Percentiles rank a stretch among this genome's conserved stretches.
Evolutionary conservation across 129 eudicot genomes (phyloP).

Genomic region (Tagetes erecta): DNA sequence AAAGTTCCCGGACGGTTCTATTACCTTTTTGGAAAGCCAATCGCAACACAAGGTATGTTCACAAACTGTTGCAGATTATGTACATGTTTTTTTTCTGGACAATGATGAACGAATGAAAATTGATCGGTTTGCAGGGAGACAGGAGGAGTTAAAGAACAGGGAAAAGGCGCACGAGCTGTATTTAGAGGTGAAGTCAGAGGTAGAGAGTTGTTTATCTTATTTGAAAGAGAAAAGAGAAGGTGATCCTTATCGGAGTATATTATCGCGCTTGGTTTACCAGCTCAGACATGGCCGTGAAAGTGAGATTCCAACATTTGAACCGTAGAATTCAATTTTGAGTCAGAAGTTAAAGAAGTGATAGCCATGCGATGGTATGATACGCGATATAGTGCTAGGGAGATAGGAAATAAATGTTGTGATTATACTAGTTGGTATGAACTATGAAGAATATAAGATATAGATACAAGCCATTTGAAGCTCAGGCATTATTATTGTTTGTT

Average conservation of each 20-base stretch:
- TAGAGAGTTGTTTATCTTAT: constrained; percentile 65
- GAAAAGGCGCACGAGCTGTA: constrained; percentile 68
- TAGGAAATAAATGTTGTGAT: constrained; percentile 13
- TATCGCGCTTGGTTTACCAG: constrained; percentile 56
- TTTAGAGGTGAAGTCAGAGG: constrained; percentile 67
- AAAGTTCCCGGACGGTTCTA: constrained; percentile 91
- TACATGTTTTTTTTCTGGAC: not conserved
- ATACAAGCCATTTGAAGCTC: not conserved
- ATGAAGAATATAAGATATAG: constrained; percentile 12
- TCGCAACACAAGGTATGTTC: constrained; percentile 62
- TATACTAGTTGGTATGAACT: not conserved
- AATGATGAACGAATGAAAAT: not conserved
- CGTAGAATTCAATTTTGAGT: constrained; percentile 1
- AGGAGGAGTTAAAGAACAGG: constrained; percentile 58
- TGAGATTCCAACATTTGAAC: constrained; percentile 74
- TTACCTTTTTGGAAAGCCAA: constrained; percentile 69
- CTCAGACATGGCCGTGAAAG: constrained; percentile 56
- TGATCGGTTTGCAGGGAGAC: constrained; percentile 50
- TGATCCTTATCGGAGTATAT: constrained; percentile 75
- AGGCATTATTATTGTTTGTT: not conserved
- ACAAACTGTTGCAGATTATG: not conserved
- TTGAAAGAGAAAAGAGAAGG: constrained; percentile 61
- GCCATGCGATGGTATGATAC: not conserved
- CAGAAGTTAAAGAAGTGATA: not conserved
- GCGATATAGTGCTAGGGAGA: not conserved